Conservation (phyloP, 177 flowering plant genomes). For the Vitis hybrid region DNA sequence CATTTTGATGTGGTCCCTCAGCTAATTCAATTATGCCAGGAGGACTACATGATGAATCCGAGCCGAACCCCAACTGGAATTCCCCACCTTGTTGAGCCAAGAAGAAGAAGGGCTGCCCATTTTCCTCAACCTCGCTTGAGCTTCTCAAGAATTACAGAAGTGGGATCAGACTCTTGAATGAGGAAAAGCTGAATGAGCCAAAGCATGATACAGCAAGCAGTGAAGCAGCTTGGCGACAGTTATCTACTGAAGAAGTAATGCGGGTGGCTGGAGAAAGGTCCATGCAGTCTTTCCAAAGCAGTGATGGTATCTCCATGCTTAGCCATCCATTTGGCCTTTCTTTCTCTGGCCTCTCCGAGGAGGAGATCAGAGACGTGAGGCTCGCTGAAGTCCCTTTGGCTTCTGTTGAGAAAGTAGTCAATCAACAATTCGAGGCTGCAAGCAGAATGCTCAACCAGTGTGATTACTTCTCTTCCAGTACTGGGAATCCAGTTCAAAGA, state of each 20-base stretch:
- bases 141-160: conserved; percentile 28
- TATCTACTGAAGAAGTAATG: conserved; percentile 41
- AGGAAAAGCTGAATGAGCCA: conserved; percentile 10
- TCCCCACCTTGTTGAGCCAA: conserved; percentile 4
- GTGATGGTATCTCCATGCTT: conserved; percentile 15
- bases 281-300: conserved; percentile 21
- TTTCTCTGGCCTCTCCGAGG: conserved; percentile 27
- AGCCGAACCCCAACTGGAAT: conserved; percentile 7
- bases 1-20: conserved; percentile 11
- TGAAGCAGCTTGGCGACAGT: not conserved
- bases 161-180: conserved; percentile 23
- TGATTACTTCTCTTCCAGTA: conserved; percentile 26
- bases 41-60: conserved; percentile 2
- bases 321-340: conserved; percentile 26
- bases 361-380: conserved; percentile 38
- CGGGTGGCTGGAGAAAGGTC: conserved; percentile 40
- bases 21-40: conserved; percentile 14
- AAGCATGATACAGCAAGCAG: not conserved
- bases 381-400: conserved; percentile 44
- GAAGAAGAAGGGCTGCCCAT: conserved; percentile 16
- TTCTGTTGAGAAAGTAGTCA: conserved; percentile 43
- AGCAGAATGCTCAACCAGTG: conserved; percentile 37
- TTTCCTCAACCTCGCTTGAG: conserved; percentile 25
- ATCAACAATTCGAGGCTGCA: conserved; percentile 40
- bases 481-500: conserved; percentile 47